Evolutionary conservation across 129 eudicot species (phyloP).

Genomic region (Helianthus annuus): HanXRQr2.0-SUNRISE NC_035439.2:91013217-91013716

Average conservation of each 20-base stretch:
- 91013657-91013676: no score
- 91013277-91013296: constrained; percentile 80
- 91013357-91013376: constrained; percentile 27
- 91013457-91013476: constrained; percentile 52
- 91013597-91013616: constrained; percentile 14
- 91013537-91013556: constrained; percentile 64
- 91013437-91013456: constrained; percentile 88
- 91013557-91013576: constrained; percentile 56
- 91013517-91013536: constrained; percentile 43
- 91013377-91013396: constrained; percentile 24
- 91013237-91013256: constrained; percentile 65
- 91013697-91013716: constrained; percentile 57
- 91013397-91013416: constrained; percentile 69
- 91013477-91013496: constrained; percentile 48
- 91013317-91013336: constrained; percentile 77
- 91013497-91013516: constrained; percentile 29
- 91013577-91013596: constrained; percentile 1
- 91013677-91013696: constrained; percentile 54
- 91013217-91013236: constrained; percentile 73
- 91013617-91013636: constrained; percentile 25
- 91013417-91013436: constrained; percentile 60
- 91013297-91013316: constrained; percentile 60
- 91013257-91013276: constrained; percentile 82
- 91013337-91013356: constrained; percentile 17
- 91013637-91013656: constrained; percentile 54